A percentile compares a stretch with the other conserved stretches of the same genome.
Evolutionary conservation across 495 filamentous ascomycete species (phyloP).

Genomic region (Pyrenula massariospora): DNA sequence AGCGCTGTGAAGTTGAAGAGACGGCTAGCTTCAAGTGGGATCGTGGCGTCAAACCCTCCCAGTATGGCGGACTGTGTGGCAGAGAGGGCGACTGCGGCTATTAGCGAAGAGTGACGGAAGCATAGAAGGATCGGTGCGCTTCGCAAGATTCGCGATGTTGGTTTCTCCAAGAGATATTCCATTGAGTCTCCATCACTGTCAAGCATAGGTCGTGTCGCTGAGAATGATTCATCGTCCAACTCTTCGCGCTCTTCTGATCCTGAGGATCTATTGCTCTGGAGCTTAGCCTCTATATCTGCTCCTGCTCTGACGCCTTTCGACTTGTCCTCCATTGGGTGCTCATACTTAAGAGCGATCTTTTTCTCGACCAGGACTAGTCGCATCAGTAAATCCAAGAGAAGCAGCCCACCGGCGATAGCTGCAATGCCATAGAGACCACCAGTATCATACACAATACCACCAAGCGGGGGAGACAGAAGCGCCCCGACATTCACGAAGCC

Average conservation of each 20-base stretch:
- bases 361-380: constrained; percentile 53
- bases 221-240: neutral
- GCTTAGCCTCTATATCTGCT: neutral
- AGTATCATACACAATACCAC: constrained; percentile 48
- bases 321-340: constrained; percentile 7
- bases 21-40: constrained; percentile 43
- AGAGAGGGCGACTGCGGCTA: neutral
- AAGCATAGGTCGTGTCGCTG: neutral
- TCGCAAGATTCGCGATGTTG: neutral
- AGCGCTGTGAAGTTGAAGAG: constrained; percentile 48
- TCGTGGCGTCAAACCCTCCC: constrained; percentile 39
- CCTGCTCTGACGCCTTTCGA: neutral
- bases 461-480: constrained; percentile 45
- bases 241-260: neutral
- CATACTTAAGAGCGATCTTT: constrained; percentile 56
- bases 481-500: constrained; percentile 59
- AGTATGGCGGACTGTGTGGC: constrained; percentile 36
- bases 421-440: constrained; percentile 49
- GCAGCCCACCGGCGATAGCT: constrained; percentile 41
- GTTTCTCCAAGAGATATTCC: constrained; percentile 27
- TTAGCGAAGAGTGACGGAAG: neutral
- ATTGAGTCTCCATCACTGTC: neutral
- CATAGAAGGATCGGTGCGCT: neutral
- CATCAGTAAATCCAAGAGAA: constrained; percentile 52
- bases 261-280: neutral